These are phyloP conservation scores for Gyrodon lividus DNA, from an alignment of 768 basidiomycete genomes.

Conservation along the genomic window DNA sequence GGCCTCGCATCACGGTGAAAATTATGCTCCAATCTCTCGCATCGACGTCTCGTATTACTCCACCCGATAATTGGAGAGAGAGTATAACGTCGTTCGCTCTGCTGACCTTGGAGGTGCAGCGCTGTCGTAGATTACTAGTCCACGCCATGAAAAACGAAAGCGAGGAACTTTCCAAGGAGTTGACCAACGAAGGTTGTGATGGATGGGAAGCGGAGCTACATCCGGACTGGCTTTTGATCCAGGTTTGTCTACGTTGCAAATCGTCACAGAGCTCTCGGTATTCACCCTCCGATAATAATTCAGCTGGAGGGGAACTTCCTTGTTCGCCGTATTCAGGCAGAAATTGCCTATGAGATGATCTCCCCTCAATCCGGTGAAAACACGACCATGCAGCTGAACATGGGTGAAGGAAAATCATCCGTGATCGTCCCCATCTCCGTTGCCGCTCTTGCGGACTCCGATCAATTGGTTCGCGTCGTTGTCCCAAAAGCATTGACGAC, in stretches of 20 bases:
- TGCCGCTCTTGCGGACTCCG: slow-evolving; percentile 26
- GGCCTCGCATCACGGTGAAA: slow-evolving; percentile 35
- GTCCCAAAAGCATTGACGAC: slow-evolving; percentile 31
- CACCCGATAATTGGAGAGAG: slow-evolving; percentile 28
- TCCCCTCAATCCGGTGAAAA: slow-evolving; percentile 29
- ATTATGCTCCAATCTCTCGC: slow-evolving; percentile 30
- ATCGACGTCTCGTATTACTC: slow-evolving; percentile 10
- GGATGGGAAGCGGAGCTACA: slow-evolving; percentile 15
- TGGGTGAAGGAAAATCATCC: slow-evolving; percentile 54
- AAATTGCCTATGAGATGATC: slow-evolving; percentile 34
- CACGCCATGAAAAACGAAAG: slow-evolving; percentile 8
- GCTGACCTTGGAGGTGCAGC: slow-evolving; percentile 33
- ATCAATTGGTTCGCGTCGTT: slow-evolving; percentile 31
- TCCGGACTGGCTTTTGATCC: slow-evolving; percentile 23
- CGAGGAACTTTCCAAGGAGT: slow-evolving; percentile 17
- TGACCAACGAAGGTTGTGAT: slow-evolving; percentile 16
- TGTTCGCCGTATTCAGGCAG: slow-evolving; percentile 27
- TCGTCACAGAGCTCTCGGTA: background rate
- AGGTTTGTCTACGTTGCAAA: slow-evolving; percentile 4
- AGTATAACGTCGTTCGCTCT: slow-evolving; percentile 29
- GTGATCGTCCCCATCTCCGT: slow-evolving; percentile 36
- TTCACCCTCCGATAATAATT: slow-evolving; percentile 18
- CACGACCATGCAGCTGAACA: slow-evolving; percentile 47
- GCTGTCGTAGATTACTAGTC: slow-evolving; percentile 32
- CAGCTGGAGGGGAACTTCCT: slow-evolving; percentile 28